Conservation (phyloP, 257 asterid species). For the Nicotiana knightiana region DNA sequence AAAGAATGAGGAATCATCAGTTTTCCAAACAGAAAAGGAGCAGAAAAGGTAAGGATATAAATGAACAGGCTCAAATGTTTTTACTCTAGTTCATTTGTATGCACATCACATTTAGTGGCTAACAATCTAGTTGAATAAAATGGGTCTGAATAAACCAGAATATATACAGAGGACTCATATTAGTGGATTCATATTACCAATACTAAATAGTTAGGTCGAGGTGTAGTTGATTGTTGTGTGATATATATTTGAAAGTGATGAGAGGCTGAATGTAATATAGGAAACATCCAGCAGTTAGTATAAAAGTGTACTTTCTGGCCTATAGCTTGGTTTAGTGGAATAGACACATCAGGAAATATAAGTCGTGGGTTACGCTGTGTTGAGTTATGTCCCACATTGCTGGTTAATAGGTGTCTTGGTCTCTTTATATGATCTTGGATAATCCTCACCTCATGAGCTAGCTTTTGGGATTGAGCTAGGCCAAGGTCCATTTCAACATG, state of each 20-base stretch:
- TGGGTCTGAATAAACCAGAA: neutral
- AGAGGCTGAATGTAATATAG: neutral
- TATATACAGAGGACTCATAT: too few species aligned
- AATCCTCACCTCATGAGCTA: too few species aligned
- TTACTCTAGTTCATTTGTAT: too few species aligned
- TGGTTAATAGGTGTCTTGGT: too few species aligned
- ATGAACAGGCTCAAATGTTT: neutral
- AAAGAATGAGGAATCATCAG: slow-evolving; percentile 10
- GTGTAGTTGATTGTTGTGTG: neutral
- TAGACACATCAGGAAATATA: neutral
- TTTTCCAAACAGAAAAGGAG: neutral
- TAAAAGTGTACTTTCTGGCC: neutral
- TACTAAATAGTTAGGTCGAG: neutral
- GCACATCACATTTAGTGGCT: neutral
- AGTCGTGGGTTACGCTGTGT: neutral
- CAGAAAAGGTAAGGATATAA: neutral
- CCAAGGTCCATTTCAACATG: too few species aligned
- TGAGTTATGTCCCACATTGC: too few species aligned
- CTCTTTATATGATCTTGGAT: too few species aligned
- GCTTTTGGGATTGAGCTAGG: too few species aligned
- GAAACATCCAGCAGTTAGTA: neutral
- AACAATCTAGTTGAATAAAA: neutral
- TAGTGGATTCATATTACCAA: too few species aligned
- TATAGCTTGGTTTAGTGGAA: neutral
- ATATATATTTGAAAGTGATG: neutral